Evolutionary conservation across 345 rosid species (phyloP).

Genomic region (Eucalyptus globulus): DNA sequence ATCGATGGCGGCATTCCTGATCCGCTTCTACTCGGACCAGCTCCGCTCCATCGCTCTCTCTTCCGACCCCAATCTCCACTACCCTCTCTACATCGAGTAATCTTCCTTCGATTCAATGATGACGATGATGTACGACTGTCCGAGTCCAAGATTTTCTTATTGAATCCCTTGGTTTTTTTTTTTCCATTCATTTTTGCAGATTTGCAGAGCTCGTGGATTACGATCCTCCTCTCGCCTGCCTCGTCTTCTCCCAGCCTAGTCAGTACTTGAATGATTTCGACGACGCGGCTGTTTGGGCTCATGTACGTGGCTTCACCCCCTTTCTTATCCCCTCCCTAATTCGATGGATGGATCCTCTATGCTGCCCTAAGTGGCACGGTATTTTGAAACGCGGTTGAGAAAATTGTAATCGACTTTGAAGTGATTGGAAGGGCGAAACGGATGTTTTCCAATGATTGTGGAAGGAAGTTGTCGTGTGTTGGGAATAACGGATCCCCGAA

Average conservation of each 20-base stretch:
- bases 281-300: constrained; percentile 74
- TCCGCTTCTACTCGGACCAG: constrained; percentile 37
- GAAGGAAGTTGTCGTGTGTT: not conserved
- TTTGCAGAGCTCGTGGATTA: constrained; percentile 71
- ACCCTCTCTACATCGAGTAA: constrained; percentile 63
- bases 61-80: constrained; percentile 74
- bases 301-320: constrained; percentile 17
- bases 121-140: not conserved
- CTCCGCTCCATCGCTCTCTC: constrained; percentile 56
- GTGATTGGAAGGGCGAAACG: not conserved
- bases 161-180: not conserved
- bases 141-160: not conserved
- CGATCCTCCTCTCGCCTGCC: constrained; percentile 49
- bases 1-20: constrained; percentile 47
- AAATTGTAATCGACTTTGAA: not conserved
- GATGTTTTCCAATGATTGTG: not conserved
- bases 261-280: constrained; percentile 47
- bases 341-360: not conserved
- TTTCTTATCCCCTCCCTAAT: not conserved
- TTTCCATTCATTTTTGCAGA: constrained; percentile 11
- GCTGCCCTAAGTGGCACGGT: not conserved
- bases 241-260: constrained; percentile 44
- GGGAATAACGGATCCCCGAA: too few relatives aligned
- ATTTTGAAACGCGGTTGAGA: not conserved
- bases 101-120: not conserved